phyloP scores from a whole-genome alignment of 179 eudicot species.

The Nepenthes alata region DNA sequence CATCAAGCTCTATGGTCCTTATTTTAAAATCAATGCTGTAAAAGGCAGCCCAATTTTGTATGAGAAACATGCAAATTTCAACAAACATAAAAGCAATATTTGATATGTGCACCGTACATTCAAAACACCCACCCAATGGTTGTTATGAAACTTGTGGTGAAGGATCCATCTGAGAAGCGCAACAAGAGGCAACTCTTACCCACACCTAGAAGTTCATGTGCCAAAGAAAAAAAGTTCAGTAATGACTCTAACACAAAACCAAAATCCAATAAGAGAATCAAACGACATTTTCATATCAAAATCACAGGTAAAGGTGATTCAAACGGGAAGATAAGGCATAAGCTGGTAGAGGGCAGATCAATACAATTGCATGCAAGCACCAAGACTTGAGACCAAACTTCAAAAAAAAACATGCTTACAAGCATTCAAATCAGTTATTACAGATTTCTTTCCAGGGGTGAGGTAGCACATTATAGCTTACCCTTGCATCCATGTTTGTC shows the following conservation, averaged over 20 bases:
- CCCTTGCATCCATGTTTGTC: too few species aligned
- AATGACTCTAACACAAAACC: not conserved
- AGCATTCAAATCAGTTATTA: too few species aligned
- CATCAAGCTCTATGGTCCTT: constrained; percentile 47
- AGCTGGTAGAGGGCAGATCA: too few species aligned
- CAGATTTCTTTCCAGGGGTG: too few species aligned
- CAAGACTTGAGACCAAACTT: too few species aligned
- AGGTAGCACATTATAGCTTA: too few species aligned
- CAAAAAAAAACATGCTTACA: too few species aligned
- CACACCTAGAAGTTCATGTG: constrained; percentile 23
- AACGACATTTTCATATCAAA: too few species aligned
- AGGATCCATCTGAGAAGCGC: constrained; percentile 46
- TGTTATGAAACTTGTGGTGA: constrained; percentile 39
- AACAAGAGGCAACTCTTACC: constrained; percentile 50
- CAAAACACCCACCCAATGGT: constrained; percentile 24
- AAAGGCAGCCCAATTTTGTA: constrained; percentile 3
- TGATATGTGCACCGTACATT: not conserved
- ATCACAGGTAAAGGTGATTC: too few species aligned
- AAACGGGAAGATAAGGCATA: too few species aligned
- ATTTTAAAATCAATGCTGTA: constrained; percentile 47
- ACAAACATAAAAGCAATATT: not conserved
- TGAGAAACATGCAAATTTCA: not conserved
- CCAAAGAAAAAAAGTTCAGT: not conserved
- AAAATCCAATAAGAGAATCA: not conserved
- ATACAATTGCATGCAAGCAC: too few species aligned